phyloP scores from a whole-genome alignment of 495 filamentous ascomycete species.

The Podospora sp. region DNA sequence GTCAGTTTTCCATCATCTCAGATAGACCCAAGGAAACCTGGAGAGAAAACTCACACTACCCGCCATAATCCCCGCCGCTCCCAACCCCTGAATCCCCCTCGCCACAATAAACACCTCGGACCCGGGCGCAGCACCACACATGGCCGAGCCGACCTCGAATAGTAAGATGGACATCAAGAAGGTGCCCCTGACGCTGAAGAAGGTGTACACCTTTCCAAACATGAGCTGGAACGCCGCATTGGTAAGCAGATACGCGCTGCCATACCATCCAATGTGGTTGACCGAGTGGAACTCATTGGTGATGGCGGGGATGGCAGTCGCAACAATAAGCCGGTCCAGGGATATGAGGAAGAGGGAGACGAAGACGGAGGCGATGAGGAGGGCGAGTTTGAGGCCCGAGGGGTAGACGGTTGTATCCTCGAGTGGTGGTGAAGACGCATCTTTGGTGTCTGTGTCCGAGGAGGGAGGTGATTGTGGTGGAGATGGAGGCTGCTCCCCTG shows the following conservation, averaged over 20 bases:
- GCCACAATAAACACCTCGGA: constrained; percentile 58
- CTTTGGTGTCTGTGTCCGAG: background rate
- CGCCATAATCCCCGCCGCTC: constrained; percentile 43
- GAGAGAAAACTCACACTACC: constrained; percentile 42
- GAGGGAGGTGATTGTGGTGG: too few relatives aligned
- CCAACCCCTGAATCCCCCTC: constrained; percentile 56
- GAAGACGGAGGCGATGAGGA: constrained; percentile 37
- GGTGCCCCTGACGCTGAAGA: constrained; percentile 46
- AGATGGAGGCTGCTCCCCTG: background rate
- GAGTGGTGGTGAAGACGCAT: constrained; percentile 16
- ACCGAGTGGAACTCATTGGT: constrained; percentile 51
- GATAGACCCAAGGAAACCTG: constrained; percentile 27
- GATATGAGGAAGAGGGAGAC: constrained; percentile 36
- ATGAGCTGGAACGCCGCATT: constrained; percentile 48
- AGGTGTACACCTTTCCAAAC: constrained; percentile 55
- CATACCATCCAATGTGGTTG: constrained; percentile 61
- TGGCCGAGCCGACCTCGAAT: constrained; percentile 55
- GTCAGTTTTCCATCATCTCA: constrained; percentile 29
- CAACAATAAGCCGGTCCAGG: constrained; percentile 46
- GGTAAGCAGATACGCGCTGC: constrained; percentile 53
- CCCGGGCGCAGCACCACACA: constrained; percentile 59
- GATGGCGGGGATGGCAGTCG: constrained; percentile 55
- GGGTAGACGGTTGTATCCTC: constrained; percentile 37
- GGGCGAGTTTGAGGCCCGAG: constrained; percentile 28
- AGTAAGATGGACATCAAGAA: constrained; percentile 47